Evolutionary conservation across 169 alveolate genomes (phyloP), one percentile per base, ranked within the genome.

Genomic region (Babesia bigemina): DNA sequence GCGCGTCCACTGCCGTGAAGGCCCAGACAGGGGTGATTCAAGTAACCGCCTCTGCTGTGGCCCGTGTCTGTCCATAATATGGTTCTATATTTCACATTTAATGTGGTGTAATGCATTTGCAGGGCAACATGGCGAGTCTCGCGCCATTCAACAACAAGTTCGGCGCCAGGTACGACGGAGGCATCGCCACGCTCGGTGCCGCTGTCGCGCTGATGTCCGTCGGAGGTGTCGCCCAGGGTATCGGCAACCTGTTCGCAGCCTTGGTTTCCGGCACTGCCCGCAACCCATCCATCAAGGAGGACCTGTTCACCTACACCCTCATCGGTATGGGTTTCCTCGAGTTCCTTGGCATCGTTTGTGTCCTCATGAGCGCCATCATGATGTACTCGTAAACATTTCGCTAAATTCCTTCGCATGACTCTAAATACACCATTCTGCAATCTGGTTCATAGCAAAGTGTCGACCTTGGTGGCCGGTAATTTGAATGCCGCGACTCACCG

Each of bases 271-370:
- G 97, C 42, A 94, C 96, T 10, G 95, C 96, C 4, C 74, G 97
- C 45, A 94, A 94, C 83, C 97, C 97, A 8, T 84, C 95, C 9
- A 90, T 94, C 39, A 92, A 92, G 79, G 97, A 94, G 48, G 95
- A 92, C 65, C 84, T 94, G 28, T 94, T 94, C 85, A 94, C 97
- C 39, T 94, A 94, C 79, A 92, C 97, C 19, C 91, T 94, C 29
- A 92, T 94, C 58, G 97, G 97, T 19, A 92, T 94, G 95, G 96
- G 96, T n/a, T 93, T 93, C 81, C 92, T 93, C 60, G 96, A 93
- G 84, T 93, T 93, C 70, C 85, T 93, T 16, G 96, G 95, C 67
- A 93, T 93, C 65, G 84, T 93, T 52, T 91, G 95, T 85, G 94
- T 93, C 48, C 84, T 93, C 63, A 93, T 93, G 95, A 86, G 94